phyloP scores from a whole-genome alignment of 179 eudicot genomes.

The Spinacia oleracea region DNA sequence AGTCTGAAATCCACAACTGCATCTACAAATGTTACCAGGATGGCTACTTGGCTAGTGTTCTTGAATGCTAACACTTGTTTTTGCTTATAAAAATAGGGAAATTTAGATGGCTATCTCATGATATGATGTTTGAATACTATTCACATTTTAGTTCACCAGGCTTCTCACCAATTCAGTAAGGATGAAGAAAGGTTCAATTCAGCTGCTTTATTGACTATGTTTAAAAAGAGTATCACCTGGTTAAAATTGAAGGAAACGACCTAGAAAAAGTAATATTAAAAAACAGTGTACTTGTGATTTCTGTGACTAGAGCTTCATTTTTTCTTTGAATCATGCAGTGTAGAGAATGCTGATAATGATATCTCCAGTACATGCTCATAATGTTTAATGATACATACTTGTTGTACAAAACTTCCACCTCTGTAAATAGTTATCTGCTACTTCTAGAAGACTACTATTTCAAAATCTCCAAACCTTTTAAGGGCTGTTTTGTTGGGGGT shows the following conservation, averaged over 20 bases:
- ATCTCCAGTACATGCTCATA: neutral
- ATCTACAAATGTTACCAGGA: neutral
- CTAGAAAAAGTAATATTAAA: too few species aligned
- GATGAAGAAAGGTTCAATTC: neutral
- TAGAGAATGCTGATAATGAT: neutral
- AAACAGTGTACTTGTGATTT: neutral
- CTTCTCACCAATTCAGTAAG: neutral
- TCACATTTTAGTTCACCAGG: neutral
- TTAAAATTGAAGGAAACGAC: too few species aligned
- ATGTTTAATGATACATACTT: neutral
- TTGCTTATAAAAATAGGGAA: neutral
- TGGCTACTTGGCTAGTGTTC: neutral
- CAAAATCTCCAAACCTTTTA: neutral
- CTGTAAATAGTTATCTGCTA: neutral
- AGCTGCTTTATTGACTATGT: neutral
- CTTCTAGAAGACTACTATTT: neutral
- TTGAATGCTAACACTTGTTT: neutral
- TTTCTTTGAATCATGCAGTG: constrained; percentile 1
- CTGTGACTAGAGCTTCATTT: neutral
- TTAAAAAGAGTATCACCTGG: neutral
- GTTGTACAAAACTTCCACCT: neutral
- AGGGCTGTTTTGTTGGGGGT: too few species aligned
- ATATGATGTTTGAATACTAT: neutral
- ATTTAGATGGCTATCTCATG: neutral
- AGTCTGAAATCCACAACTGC: neutral